Conservation (phyloP, 371 early-diverging fungal genomes). For the Smittium mucronatum region DNA sequence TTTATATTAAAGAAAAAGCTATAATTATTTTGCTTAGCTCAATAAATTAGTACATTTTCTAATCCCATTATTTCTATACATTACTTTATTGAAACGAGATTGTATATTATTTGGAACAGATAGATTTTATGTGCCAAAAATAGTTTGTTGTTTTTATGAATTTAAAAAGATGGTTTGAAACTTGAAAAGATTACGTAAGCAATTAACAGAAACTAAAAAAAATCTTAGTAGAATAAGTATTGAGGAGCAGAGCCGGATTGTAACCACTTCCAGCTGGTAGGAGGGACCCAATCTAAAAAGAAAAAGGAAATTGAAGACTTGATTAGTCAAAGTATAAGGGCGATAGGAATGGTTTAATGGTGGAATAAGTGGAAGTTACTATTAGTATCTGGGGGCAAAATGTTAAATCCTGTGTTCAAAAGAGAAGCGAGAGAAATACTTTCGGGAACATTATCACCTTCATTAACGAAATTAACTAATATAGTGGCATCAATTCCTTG, state of each 20-base stretch:
- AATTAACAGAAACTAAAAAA: no score
- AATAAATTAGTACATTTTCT: no score
- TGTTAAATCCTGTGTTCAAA: constrained; percentile 36
- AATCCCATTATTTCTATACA: no score
- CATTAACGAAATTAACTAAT: constrained; percentile 50
- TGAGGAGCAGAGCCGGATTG: constrained; percentile 23
- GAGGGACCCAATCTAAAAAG: constrained; percentile 40
- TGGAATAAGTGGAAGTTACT: neutral
- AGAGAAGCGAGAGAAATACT: constrained; percentile 46
- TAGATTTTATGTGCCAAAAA: no score
- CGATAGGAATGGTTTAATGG: neutral
- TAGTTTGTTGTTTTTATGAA: no score
- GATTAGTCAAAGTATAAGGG: no score
- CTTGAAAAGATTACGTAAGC: no score
- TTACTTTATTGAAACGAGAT: no score
- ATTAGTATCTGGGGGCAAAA: constrained; percentile 17
- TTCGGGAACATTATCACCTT: constrained; percentile 64
- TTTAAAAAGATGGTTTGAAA: no score
- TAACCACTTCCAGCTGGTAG: constrained; percentile 53
- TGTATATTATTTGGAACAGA: no score
- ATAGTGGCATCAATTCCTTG: constrained; percentile 33
- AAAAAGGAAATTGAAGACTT: neutral
- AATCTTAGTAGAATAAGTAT: constrained; percentile 19
- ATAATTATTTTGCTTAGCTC: no score
- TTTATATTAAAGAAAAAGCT: no score